Evolutionary conservation across 257 asterid genomes (phyloP), one percentile per base, ranked within the genome.

Genomic region (Nicotiana otophora): DNA sequence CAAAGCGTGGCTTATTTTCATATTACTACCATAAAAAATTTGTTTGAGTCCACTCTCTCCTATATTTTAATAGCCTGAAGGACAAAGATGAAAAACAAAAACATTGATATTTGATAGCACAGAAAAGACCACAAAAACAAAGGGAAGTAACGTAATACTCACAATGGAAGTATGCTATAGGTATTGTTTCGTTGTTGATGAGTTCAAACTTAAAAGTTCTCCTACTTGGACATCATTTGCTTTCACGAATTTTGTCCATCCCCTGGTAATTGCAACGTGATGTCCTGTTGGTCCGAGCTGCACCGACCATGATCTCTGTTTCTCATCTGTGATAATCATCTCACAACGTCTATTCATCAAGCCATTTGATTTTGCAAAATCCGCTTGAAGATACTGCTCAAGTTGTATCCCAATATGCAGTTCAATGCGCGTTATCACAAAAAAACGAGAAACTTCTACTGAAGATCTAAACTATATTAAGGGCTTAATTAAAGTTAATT

Each of bases 211-310:
- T 83, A 39, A 14, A 82, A 1, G 48, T 8, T 83, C 82, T 65
- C 85, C 85, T 77, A 6, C 82, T 76, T 62, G 67, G 34, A 83
- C 48, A 48, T 51, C 85, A 63, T 83, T 83, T 28, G 85, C 81
- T 9, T 12, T 19, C 5, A 17, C 19, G 58, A 83, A 76, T 9
- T 62, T 12, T 1, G 0, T 0, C 85, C 85, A 83, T 63, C 85
- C 85, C 46, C 46, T 0, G 20, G 11, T 1, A 30, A 83, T 14
- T 1, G 1, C 1, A 33, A 65, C 9, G 67, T 51, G 85, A 15
- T 1, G 2, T 5, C 30, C n/a, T 3, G 5, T 19, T 48, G 4
- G 58, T 12, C 23, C 26, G 67, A 77, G 36, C 16, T 5, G 55
- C 3, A 65, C 82, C 11, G 23, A 7, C 85, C 85, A 83, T 9